phyloP scores from a whole-genome alignment of 192 early-diverging fungal genomes.

The Coemansia javaensis region DNA sequence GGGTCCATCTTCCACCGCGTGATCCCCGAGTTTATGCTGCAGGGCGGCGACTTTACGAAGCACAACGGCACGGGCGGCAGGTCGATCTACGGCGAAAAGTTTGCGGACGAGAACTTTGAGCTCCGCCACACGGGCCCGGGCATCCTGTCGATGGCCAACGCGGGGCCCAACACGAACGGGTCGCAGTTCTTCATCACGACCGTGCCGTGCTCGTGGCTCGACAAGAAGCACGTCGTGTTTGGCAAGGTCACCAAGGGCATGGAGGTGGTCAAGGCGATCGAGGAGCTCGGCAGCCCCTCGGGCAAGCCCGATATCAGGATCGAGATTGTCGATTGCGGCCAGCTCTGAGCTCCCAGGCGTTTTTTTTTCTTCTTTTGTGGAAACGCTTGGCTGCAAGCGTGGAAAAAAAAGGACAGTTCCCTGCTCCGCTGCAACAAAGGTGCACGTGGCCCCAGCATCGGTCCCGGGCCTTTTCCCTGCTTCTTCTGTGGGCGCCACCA shows the following conservation, averaged over 20 bases:
- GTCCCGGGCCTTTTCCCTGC: too few relatives aligned
- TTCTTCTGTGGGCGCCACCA: too few relatives aligned
- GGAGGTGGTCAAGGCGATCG: constrained; percentile 71
- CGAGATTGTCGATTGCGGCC: constrained; percentile 67
- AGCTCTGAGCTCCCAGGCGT: constrained; percentile 25
- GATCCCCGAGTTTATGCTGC: constrained; percentile 83
- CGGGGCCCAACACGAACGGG: constrained; percentile 72
- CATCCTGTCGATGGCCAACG: constrained; percentile 78
- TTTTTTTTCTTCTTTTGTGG: background rate
- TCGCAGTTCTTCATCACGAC: constrained; percentile 83
- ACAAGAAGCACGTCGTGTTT: constrained; percentile 76
- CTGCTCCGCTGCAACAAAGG: too few relatives aligned
- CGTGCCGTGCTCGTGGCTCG: constrained; percentile 65
- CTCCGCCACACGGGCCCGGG: constrained; percentile 65
- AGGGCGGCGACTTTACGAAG: too few relatives aligned
- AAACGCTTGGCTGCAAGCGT: background rate
- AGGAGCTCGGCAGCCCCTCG: constrained; percentile 49
- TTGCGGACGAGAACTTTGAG: constrained; percentile 73
- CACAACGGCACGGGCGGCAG: constrained; percentile 78
- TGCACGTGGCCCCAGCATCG: too few relatives aligned
- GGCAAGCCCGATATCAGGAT: constrained; percentile 59
- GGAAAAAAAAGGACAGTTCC: too few relatives aligned
- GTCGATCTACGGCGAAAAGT: constrained; percentile 78
- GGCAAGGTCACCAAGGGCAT: constrained; percentile 71
- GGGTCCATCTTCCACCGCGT: constrained; percentile 83